Percentiles rank a stretch among this genome's conserved stretches.
Conservation (phyloP, 2,329 filamentous ascomycete species). For the Cryphonectria naterciae region DNA sequence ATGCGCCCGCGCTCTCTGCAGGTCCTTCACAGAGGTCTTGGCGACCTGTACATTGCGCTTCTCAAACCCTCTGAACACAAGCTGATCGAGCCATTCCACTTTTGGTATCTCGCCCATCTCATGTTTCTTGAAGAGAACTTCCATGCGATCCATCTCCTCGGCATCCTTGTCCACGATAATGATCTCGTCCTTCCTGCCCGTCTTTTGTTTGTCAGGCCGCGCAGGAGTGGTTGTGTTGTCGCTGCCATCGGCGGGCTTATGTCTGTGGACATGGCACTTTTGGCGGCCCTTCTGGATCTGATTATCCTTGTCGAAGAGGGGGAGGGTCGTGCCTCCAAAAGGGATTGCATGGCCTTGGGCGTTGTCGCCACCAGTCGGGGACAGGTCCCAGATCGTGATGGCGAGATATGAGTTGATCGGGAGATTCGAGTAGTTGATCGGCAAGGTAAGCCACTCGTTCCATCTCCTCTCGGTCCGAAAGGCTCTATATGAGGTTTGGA, state of each 20-base stretch:
- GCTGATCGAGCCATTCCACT: slow-evolving; percentile 92
- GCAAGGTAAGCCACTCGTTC: slow-evolving; percentile 95
- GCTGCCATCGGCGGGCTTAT: slow-evolving; percentile 83
- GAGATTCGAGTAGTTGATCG: slow-evolving; percentile 80
- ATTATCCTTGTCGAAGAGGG: slow-evolving; percentile 90
- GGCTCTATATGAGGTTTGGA: slow-evolving; percentile 90
- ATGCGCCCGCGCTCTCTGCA: slow-evolving; percentile 51
- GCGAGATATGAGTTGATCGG: slow-evolving; percentile 83
- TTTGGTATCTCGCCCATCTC: slow-evolving; percentile 96
- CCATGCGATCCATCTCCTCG: slow-evolving; percentile 87
- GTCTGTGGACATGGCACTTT: slow-evolving; percentile 84
- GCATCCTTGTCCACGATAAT: slow-evolving; percentile 67
- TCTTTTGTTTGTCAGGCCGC: slow-evolving; percentile 58
- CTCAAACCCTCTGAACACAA: slow-evolving; percentile 90
- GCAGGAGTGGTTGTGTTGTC: slow-evolving; percentile 80
- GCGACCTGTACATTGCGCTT: slow-evolving; percentile 71
- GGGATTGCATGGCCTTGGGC: slow-evolving; percentile 80
- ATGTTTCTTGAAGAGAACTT: slow-evolving; percentile 92
- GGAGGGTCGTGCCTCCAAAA: slow-evolving; percentile 90
- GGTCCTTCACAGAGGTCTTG: slow-evolving; percentile 63
- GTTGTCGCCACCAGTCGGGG: slow-evolving; percentile 72
- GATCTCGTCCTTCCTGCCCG: slow-evolving; percentile 49
- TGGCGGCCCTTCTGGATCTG: slow-evolving; percentile 90
- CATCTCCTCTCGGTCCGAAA: slow-evolving; percentile 82
- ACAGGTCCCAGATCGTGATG: slow-evolving; percentile 94